Base-by-base conservation (phyloP, 2,329 filamentous ascomycete species). In the Colletotrichum theobromicola region DNA sequence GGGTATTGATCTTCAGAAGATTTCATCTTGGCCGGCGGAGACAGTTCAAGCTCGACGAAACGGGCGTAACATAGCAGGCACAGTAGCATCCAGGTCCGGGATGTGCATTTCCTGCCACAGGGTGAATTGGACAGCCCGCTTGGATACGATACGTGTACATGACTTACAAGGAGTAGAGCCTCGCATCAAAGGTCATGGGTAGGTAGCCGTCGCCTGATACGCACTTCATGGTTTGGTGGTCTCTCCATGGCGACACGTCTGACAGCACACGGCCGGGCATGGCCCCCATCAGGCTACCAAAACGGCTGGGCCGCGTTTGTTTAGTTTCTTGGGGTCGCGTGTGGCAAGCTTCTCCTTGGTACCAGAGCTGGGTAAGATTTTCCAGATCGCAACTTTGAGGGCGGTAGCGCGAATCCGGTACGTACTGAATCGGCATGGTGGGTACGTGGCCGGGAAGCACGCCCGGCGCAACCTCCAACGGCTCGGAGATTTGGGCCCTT, bases 291-390 rank as follows among this genome's bases (percentile, higher is more conserved):
- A 50, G 42, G 10, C 10, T 50, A 13, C 42, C 42, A 50, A 50
- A 50, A 34, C 10, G 57, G 24, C n/a, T 21, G 7, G 12, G 28
- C n/a, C 18, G 32, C 32, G n/a, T 37, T n/a, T 21, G 30, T 60
- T 9, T 32, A 4, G 57, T 21, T 53, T 24, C 28, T n/a, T 24
- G 9, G 28, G 57, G 57, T 60, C 57, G 57, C 57, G 57, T n/a
- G 57, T 60, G 30, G 57, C 42, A 50, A 50, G 42, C n/a, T 21
- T 60, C 18, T 60, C 57, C 55, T 12, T 58, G 16, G 16, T n/a
- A 34, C n/a, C 28, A 13, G 30, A 50, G 37, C 69, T 53, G 69
- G 69, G 69, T 72, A 72, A 72, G 62, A 60, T 72, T 72, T 71
- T 72, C 69, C 69, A 26, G 62, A 21, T 15, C 16, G 57, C 57